phyloP scores from a whole-genome alignment of 148 eudicot species.

The Suaeda aralocaspica region DNA sequence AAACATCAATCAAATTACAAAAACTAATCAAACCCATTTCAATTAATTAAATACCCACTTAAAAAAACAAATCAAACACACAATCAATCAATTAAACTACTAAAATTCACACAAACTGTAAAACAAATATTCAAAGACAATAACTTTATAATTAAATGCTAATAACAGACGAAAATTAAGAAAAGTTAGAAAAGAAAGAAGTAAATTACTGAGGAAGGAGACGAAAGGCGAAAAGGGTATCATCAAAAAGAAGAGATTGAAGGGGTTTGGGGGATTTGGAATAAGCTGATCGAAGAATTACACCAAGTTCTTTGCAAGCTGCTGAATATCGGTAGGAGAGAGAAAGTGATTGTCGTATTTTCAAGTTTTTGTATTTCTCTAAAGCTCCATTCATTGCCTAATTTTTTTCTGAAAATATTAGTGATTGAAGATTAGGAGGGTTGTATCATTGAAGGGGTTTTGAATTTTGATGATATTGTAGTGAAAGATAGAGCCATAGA shows the following conservation, averaged over 20 bases:
- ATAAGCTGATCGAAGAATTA: constrained; percentile 50
- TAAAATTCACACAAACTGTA: background rate
- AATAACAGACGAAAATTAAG: background rate
- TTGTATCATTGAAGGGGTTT: no score
- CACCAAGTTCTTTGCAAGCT: constrained; percentile 58
- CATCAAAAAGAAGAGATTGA: constrained; percentile 62
- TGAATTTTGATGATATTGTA: no score
- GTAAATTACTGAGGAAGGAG: constrained; percentile 60
- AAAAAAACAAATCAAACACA: background rate
- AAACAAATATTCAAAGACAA: background rate
- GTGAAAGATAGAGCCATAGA: no score
- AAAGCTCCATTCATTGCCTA: constrained; percentile 4
- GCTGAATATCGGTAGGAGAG: constrained; percentile 37
- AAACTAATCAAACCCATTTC: constrained; percentile 12
- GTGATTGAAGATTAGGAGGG: no score
- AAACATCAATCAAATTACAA: background rate
- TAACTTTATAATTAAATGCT: background rate
- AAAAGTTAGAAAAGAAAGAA: background rate
- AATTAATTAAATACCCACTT: background rate
- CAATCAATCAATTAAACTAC: background rate
- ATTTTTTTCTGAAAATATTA: no score
- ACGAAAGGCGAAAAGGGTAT: constrained; percentile 63
- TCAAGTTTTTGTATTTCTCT: constrained; percentile 51
- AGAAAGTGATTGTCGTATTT: constrained; percentile 41
- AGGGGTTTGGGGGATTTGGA: constrained; percentile 57